Percentiles rank a stretch among this genome's conserved stretches.
phyloP scores from a whole-genome alignment of 257 asterid species.

The Rehmannia glutinosa region DNA sequence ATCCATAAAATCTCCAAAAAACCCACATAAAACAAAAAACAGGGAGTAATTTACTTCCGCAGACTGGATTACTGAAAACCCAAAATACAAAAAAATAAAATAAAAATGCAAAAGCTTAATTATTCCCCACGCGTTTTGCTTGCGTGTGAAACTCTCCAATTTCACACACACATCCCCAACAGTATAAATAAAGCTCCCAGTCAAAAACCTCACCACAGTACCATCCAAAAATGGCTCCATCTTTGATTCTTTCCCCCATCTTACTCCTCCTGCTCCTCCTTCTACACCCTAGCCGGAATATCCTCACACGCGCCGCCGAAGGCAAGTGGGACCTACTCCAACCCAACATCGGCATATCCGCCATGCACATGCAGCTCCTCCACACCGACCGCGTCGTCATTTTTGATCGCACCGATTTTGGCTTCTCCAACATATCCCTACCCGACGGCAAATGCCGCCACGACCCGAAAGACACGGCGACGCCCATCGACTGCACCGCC shows the following conservation, averaged over 20 bases:
- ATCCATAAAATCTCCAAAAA: no score
- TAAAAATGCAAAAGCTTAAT: not conserved
- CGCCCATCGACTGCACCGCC: slow-evolving; percentile 47
- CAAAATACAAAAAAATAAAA: no score
- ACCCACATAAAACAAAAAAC: no score
- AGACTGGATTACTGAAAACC: no score
- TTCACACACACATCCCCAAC: not conserved
- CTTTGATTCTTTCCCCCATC: not conserved
- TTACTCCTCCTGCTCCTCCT: not conserved
- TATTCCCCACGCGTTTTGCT: not conserved
- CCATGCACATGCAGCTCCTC: slow-evolving; percentile 33
- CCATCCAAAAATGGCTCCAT: slow-evolving; percentile 2
- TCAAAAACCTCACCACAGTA: not conserved
- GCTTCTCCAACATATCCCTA: slow-evolving; percentile 41
- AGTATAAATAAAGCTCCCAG: not conserved
- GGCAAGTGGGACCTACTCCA: slow-evolving; percentile 17
- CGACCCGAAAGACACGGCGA: slow-evolving; percentile 12
- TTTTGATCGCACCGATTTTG: slow-evolving; percentile 41
- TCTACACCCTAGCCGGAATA: not conserved
- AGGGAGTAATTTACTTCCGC: no score
- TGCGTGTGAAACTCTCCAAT: not conserved
- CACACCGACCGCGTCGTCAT: slow-evolving; percentile 34
- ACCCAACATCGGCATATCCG: slow-evolving; percentile 9
- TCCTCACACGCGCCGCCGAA: slow-evolving; percentile 9
- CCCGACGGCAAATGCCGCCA: slow-evolving; percentile 37